A percentile compares a stretch with the other conserved stretches of the same genome.
These are phyloP conservation scores for Mycena citricolor DNA, from an alignment of 1,284 basidiomycete genomes.

Conservation along the genomic window DNA sequence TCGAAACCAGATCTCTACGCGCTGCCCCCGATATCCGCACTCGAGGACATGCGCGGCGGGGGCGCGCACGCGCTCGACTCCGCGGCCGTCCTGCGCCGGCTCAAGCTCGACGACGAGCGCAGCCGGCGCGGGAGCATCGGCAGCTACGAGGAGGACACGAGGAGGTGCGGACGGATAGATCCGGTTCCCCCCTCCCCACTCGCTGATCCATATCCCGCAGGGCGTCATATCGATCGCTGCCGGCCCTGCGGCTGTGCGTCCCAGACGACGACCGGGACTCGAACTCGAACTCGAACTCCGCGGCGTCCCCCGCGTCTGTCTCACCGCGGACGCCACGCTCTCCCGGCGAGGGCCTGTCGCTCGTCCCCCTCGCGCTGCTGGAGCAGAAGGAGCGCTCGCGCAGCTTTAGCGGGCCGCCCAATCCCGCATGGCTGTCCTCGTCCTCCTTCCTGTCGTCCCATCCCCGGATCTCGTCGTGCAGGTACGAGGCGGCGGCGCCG, in stretches of 20 bases:
- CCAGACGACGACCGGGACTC: slow-evolving; percentile 3
- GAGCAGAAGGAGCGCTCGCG: slow-evolving; percentile 17
- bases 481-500: slow-evolving; percentile 1
- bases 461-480: slow-evolving; percentile 7
- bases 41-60: slow-evolving; percentile 57
- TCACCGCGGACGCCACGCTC: slow-evolving; percentile 13
- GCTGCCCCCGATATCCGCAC: slow-evolving; percentile 65
- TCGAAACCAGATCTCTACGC: slow-evolving; percentile 47
- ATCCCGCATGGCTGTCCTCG: slow-evolving; percentile 4
- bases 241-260: too few species aligned
- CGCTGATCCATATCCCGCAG: too few species aligned
- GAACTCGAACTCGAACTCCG: slow-evolving; percentile 20
- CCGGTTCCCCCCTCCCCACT: too few species aligned
- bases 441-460: slow-evolving; percentile 1
- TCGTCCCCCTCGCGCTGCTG: slow-evolving; percentile 18
- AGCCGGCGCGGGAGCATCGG: too few species aligned
- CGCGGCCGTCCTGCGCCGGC: slow-evolving; percentile 57
- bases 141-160: too few species aligned
- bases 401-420: too few species aligned
- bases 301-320: slow-evolving; percentile 20
- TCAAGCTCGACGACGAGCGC: slow-evolving; percentile 35
- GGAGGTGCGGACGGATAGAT: too few species aligned
- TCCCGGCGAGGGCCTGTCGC: slow-evolving; percentile 4
- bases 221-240: too few species aligned
- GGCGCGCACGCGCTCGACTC: slow-evolving; percentile 57